Evolutionary conservation across 352 stramenopile genomes (phyloP).

Genomic region (Globisporangium canariense): DNA sequence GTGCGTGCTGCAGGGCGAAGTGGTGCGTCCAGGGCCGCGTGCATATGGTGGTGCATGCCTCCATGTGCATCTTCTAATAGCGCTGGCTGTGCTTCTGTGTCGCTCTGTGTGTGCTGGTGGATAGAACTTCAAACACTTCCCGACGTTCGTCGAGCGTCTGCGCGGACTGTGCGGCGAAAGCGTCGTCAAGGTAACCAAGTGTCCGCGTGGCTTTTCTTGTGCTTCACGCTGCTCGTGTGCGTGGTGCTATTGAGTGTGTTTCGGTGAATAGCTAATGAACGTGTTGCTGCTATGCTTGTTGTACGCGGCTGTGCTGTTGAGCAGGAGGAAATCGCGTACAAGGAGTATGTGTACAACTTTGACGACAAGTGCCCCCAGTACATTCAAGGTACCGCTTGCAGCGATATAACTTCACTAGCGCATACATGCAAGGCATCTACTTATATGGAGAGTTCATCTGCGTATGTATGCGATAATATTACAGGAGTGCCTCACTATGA

Average conservation of each 20-base stretch:
- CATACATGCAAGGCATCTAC: not conserved
- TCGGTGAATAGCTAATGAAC: not conserved
- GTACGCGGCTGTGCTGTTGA: not conserved
- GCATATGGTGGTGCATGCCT: not conserved
- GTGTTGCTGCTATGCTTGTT: not conserved
- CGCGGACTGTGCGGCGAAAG: conserved; percentile 72
- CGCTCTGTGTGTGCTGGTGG: not conserved
- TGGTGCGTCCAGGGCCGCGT: conserved; percentile 37
- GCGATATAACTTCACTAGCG: not conserved
- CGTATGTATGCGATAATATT: not conserved
- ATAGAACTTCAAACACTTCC: conserved; percentile 82
- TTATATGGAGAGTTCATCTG: not conserved
- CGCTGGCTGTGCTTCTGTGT: conserved; percentile 4
- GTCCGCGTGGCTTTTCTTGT: not conserved
- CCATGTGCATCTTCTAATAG: not conserved
- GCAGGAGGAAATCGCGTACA: conserved; percentile 84
- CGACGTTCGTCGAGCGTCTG: conserved; percentile 77
- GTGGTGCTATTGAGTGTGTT: not conserved
- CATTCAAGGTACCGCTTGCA: conserved; percentile 47
- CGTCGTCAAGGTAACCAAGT: conserved; percentile 59
- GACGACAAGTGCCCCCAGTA: conserved; percentile 86
- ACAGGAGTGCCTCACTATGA: conserved; percentile 79
- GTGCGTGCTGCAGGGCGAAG: conserved; percentile 78
- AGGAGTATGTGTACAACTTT: conserved; percentile 89
- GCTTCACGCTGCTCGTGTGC: not conserved